phyloP scores from a whole-genome alignment of 176 grass and related monocot species.

The Eremochloa ophiuroides region DNA sequence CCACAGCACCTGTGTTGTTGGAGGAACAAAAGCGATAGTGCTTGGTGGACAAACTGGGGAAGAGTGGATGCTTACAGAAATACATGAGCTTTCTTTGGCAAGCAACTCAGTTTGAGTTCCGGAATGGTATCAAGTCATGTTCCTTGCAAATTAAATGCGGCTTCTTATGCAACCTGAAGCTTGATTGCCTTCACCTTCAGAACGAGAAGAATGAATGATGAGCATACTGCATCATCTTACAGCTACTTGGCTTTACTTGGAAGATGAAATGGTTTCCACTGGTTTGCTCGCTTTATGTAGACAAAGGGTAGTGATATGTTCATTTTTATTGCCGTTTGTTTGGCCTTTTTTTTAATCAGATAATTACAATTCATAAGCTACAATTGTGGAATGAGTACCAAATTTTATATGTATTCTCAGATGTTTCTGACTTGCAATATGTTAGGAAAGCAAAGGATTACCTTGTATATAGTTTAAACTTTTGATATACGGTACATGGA shows the following conservation, averaged over 20 bases:
- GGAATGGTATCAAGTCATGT: neutral
- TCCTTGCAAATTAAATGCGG: neutral
- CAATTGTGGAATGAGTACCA: conserved; percentile 31
- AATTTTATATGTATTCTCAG: conserved; percentile 41
- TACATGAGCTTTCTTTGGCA: conserved; percentile 77
- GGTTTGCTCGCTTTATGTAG: conserved; percentile 20
- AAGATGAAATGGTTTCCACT: neutral
- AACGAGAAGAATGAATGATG: neutral
- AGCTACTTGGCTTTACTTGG: conserved; percentile 18
- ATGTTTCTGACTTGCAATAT: conserved; percentile 32
- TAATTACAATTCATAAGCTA: conserved; percentile 40
- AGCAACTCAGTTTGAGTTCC: conserved; percentile 40
- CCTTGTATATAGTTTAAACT: conserved; percentile 38
- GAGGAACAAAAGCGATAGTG: conserved; percentile 83
- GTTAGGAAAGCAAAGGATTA: conserved; percentile 27
- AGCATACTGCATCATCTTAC: conserved; percentile 9
- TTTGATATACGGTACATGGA: conserved; percentile 11
- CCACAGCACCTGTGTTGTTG: conserved; percentile 85
- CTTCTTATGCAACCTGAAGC: neutral
- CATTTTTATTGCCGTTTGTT: conserved; percentile 33
- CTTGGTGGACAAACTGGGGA: conserved; percentile 93
- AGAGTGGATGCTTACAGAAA: conserved; percentile 93
- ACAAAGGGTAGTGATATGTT: conserved; percentile 34
- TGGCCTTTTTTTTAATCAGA: conserved; percentile 35
- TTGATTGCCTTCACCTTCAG: conserved; percentile 10